Percentiles rank a stretch among this genome's conserved stretches.
Evolutionary conservation across 78 protist species (phyloP).

Genomic region (Neovahlkampfia damariscottae): DNA sequence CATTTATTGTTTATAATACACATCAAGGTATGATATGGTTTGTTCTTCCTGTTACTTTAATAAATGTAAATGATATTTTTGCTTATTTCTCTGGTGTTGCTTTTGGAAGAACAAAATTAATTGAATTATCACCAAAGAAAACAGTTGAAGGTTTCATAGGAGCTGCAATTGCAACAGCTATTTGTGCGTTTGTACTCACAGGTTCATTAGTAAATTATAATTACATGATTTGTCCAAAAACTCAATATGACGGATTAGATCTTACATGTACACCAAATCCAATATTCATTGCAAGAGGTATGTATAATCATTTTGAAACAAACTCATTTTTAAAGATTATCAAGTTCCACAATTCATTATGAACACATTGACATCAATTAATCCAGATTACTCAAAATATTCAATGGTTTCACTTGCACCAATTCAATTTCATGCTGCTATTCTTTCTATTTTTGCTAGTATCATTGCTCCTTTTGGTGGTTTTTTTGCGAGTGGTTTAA

Average conservation of each 20-base stretch:
- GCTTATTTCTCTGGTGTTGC: constrained; percentile 79
- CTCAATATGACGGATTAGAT: too few relatives aligned
- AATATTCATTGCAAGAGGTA: too few relatives aligned
- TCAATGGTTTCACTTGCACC: neutral
- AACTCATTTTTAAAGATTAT: too few relatives aligned
- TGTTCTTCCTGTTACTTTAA: constrained; percentile 61
- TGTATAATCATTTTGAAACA: too few relatives aligned
- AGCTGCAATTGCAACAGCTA: constrained; percentile 63
- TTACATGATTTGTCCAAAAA: constrained; percentile 34
- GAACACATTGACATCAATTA: too few relatives aligned
- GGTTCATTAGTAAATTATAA: neutral
- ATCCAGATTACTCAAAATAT: too few relatives aligned
- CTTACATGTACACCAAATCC: too few relatives aligned
- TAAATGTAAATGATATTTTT: constrained; percentile 73
- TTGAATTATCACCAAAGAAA: constrained; percentile 81
- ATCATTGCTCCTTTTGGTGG: constrained; percentile 94
- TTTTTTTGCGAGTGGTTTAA: constrained; percentile 86
- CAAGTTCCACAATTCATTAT: too few relatives aligned
- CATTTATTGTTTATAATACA: constrained; percentile 10
- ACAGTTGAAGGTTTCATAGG: constrained; percentile 95
- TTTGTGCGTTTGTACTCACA: constrained; percentile 43
- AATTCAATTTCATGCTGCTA: constrained; percentile 50
- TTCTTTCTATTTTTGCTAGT: constrained; percentile 71
- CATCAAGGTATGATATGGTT: constrained; percentile 33
- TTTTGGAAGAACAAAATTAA: constrained; percentile 75